Evolutionary conservation across 2,329 filamentous ascomycete genomes (phyloP).

Genomic region (Alternaria sp.): DNA sequence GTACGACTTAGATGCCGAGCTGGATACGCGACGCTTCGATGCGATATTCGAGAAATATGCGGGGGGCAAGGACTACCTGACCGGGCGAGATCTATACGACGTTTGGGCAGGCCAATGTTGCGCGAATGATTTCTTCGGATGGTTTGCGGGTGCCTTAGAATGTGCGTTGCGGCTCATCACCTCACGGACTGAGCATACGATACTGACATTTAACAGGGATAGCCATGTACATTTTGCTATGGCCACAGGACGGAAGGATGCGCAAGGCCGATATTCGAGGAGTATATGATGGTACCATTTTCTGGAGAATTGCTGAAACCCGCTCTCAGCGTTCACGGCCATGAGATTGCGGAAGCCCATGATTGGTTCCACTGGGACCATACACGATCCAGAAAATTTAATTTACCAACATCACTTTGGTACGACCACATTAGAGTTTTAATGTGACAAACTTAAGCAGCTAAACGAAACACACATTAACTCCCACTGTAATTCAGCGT

Average conservation of each 20-base stretch:
- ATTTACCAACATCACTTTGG: neutral
- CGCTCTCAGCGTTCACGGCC: neutral
- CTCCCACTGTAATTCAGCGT: neutral
- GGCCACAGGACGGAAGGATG: slow-evolving; percentile 23
- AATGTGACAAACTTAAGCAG: neutral
- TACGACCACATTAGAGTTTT: neutral
- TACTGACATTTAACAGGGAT: slow-evolving; percentile 18
- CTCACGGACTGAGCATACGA: neutral
- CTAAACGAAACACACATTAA: neutral
- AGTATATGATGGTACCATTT: slow-evolving; percentile 32
- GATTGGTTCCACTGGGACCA: neutral
- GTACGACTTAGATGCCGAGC: slow-evolving; percentile 23
- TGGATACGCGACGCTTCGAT: slow-evolving; percentile 22
- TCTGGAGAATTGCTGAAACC: slow-evolving; percentile 24
- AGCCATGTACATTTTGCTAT: slow-evolving; percentile 25
- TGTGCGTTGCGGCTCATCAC: slow-evolving; percentile 11
- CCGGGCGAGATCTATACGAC: slow-evolving; percentile 10
- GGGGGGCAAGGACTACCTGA: slow-evolving; percentile 17
- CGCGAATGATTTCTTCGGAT: slow-evolving; percentile 24
- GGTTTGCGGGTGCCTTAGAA: slow-evolving; percentile 26
- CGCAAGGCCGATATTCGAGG: slow-evolving; percentile 17
- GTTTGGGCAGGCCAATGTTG: slow-evolving; percentile 23
- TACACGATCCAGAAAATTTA: neutral
- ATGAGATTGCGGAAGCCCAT: neutral
- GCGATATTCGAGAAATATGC: slow-evolving; percentile 25